Conservation (phyloP, 805 yeast species). For the Monosporozyma aquatica region DNA sequence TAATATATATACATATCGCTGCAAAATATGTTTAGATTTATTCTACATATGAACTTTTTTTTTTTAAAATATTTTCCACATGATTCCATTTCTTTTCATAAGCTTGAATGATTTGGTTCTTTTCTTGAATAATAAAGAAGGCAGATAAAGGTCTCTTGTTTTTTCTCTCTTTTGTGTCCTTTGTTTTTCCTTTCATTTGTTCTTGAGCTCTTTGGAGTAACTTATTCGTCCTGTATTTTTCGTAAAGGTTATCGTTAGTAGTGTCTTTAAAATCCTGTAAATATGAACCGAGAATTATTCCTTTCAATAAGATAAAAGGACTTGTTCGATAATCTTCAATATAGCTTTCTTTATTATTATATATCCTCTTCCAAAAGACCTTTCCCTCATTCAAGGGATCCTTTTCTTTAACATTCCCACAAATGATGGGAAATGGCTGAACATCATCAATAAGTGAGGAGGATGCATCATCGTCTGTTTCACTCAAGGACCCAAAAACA, state of each 20-base stretch:
- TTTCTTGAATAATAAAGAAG: conserved; percentile 9
- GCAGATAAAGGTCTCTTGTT: too few species aligned
- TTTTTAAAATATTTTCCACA: conserved; percentile 12
- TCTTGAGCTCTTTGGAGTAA: conserved; percentile 33
- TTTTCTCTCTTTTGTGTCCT: not conserved
- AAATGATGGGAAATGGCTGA: conserved; percentile 58
- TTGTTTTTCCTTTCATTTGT: too few species aligned
- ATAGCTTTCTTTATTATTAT: not conserved
- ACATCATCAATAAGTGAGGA: conserved; percentile 32
- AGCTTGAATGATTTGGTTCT: conserved; percentile 18
- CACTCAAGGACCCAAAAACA: conserved; percentile 22
- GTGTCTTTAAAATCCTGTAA: conserved; percentile 73
- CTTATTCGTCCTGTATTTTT: conserved; percentile 66
- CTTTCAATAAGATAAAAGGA: conserved; percentile 64
- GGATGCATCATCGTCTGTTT: conserved; percentile 10
- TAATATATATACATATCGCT: too few species aligned
- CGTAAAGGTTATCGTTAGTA: conserved; percentile 70
- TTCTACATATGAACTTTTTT: conserved; percentile 1
- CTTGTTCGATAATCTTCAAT: conserved; percentile 32
- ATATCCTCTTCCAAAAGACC: not conserved
- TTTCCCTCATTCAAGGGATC: not conserved
- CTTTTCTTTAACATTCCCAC: conserved; percentile 36
- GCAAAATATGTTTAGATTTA: too few species aligned
- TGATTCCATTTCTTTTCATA: conserved; percentile 18
- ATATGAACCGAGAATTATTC: conserved; percentile 67